Percentiles rank a stretch among this genome's conserved stretches.
These are phyloP conservation scores for Ceratocystis alfenasii DNA, from an alignment of 2,329 filamentous ascomycete species.

Conservation along the genomic window DNA sequence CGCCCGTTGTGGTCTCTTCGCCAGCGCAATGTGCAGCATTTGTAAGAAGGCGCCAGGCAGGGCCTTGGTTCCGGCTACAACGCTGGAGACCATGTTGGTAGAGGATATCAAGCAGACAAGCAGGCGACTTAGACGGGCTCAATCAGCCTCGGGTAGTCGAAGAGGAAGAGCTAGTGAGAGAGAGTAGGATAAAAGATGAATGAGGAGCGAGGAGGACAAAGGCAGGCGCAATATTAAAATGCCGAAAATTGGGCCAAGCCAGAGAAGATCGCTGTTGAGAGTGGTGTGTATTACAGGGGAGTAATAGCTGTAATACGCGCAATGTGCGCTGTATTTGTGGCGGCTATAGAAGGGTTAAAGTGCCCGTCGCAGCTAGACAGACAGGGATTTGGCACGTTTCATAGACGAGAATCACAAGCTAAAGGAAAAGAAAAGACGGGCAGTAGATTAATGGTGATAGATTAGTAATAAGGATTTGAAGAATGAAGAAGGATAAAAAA, in stretches of 20 bases:
- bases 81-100: conserved; percentile 8
- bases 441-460: neutral
- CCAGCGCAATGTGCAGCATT: conserved; percentile 16
- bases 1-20: conserved; percentile 15
- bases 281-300: neutral
- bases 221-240: neutral
- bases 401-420: neutral
- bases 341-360: conserved; percentile 2
- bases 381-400: neutral
- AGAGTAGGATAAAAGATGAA: neutral
- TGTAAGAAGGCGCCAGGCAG: conserved; percentile 18
- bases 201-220: neutral
- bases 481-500: neutral
- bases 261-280: neutral
- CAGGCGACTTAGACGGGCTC: neutral
- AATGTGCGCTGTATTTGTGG: neutral
- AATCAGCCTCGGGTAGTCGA: neutral
- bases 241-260: neutral
- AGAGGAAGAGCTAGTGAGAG: neutral
- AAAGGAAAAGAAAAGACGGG: neutral
- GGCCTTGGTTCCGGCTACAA: neutral
- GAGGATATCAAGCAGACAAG: neutral
- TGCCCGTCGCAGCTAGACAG: neutral
- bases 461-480: neutral
- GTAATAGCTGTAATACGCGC: neutral